These are phyloP conservation scores for Tolypocladium inflatum DNA, from an alignment of 2,329 filamentous ascomycete species.

Conservation along the genomic window DNA sequence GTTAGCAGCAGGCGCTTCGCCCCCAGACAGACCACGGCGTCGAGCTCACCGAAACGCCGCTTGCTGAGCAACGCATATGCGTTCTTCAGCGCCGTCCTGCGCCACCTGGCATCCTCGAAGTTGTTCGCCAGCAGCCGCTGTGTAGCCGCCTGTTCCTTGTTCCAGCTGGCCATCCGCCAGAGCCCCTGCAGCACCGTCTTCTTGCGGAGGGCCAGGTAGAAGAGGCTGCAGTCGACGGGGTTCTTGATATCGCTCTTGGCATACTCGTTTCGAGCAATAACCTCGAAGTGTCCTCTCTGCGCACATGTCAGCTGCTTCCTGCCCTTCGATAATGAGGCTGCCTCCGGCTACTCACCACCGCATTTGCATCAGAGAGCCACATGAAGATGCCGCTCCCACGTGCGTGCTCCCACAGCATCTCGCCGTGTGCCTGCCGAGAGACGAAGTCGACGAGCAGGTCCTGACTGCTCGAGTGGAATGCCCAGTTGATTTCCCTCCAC, in stretches of 20 bases:
- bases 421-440: constrained; percentile 66
- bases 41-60: constrained; percentile 62
- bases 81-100: constrained; percentile 85
- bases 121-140: constrained; percentile 78
- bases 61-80: constrained; percentile 92
- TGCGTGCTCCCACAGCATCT: constrained; percentile 76
- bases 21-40: no score
- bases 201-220: constrained; percentile 83
- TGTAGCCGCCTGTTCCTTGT: constrained; percentile 75
- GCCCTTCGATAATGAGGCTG: background rate
- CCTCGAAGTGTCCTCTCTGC: constrained; percentile 63
- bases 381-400: constrained; percentile 85
- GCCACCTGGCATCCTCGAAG: constrained; percentile 80
- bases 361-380: constrained; percentile 74
- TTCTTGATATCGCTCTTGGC: constrained; percentile 80
- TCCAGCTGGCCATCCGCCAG: constrained; percentile 91
- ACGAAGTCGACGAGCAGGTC: constrained; percentile 85
- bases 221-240: constrained; percentile 82
- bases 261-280: constrained; percentile 89
- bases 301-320: constrained; percentile 4
- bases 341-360: constrained; percentile 51
- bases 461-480: constrained; percentile 75
- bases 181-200: constrained; percentile 83
- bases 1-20: background rate
- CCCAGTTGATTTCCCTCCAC: constrained; percentile 78